Conservation (phyloP, 768 basidiomycete genomes). For the Tricholoma furcatifolium region DNA sequence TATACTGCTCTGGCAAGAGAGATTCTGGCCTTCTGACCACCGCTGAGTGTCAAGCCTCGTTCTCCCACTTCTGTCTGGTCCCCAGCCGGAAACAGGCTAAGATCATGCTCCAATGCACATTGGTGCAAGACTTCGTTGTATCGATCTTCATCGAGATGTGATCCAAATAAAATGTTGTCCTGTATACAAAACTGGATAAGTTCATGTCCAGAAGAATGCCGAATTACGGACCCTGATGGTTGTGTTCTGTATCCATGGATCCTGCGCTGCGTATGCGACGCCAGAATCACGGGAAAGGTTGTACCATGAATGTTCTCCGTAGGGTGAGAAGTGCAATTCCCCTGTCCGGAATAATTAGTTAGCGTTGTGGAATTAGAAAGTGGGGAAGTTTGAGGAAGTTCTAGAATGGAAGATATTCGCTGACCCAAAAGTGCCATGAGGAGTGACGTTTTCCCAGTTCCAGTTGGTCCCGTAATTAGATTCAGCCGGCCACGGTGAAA, state of each 20-base stretch:
- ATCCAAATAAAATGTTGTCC: constrained; percentile 84
- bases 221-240: constrained; percentile 53
- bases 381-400: neutral
- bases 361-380: neutral
- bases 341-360: constrained; percentile 26
- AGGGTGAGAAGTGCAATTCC: constrained; percentile 65
- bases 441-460: constrained; percentile 62
- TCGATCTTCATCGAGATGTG: constrained; percentile 69
- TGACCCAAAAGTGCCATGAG: constrained; percentile 59
- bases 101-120: constrained; percentile 70
- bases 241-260: constrained; percentile 83
- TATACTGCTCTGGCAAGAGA: constrained; percentile 47
- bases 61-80: constrained; percentile 71
- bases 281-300: constrained; percentile 67
- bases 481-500: constrained; percentile 57
- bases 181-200: constrained; percentile 15
- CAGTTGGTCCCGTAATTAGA: constrained; percentile 59
- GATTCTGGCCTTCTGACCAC: constrained; percentile 34
- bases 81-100: constrained; percentile 66
- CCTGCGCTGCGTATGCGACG: constrained; percentile 80
- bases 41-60: constrained; percentile 56
- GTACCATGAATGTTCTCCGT: constrained; percentile 56
- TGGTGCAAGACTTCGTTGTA: constrained; percentile 80
- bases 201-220: neutral
- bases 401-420: neutral